Conservation (phyloP, 2,329 filamentous ascomycete genomes). For the Chaetomiaceae sp. region DNA sequence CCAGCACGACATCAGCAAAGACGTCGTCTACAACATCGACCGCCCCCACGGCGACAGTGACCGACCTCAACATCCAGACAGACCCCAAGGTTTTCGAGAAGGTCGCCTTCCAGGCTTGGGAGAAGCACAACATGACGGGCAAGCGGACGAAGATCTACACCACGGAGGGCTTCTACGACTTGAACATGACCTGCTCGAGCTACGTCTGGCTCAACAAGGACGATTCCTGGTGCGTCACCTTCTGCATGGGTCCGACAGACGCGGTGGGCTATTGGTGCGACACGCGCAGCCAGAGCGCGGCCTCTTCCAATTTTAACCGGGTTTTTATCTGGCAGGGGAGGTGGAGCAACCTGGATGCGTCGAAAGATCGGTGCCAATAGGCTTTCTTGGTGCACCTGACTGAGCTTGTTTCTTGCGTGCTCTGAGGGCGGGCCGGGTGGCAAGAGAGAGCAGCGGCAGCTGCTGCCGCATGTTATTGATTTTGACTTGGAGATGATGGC, state of each 20-base stretch:
- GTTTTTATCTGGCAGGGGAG: conserved; percentile 23
- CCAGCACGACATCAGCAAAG: neutral
- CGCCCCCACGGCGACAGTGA: conserved; percentile 4
- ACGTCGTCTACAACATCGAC: conserved; percentile 3
- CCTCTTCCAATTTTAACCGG: conserved; percentile 4
- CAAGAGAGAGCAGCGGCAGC: no score
- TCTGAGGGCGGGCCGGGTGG: no score
- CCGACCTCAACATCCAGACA: conserved; percentile 23
- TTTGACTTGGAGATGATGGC: no score
- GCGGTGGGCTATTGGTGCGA: conserved; percentile 26
- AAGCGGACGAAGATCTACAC: conserved; percentile 20
- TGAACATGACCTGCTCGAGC: conserved; percentile 19
- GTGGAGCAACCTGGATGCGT: neutral
- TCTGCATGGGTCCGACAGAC: conserved; percentile 23
- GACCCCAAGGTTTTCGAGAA: conserved; percentile 3
- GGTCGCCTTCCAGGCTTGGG: conserved; percentile 31
- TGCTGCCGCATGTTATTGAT: no score
- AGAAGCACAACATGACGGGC: conserved; percentile 23
- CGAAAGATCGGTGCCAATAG: neutral
- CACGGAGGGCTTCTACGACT: conserved; percentile 24
- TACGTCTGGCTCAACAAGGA: conserved; percentile 26
- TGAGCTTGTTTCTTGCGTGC: neutral
- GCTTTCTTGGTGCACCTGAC: neutral
- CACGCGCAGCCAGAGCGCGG: conserved; percentile 13
- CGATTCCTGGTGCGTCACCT: conserved; percentile 26